Evolutionary conservation across 2,329 filamentous ascomycete genomes (phyloP).

Genomic region (Aspergillus fumigatiaffinis): DNA sequence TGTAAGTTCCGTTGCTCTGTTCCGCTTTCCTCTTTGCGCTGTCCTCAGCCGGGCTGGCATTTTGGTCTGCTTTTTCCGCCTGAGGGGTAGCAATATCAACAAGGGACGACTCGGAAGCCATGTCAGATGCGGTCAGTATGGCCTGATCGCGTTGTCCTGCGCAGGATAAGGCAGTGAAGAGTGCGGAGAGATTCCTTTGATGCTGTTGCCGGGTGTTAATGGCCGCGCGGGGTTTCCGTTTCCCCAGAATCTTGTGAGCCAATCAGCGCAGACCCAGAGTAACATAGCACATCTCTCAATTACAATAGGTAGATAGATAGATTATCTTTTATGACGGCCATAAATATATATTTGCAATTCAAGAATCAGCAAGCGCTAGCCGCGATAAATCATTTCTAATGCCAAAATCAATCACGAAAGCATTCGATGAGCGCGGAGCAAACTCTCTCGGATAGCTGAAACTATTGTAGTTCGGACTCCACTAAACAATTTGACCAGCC

Average conservation of each 20-base stretch:
- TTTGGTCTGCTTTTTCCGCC: conserved; percentile 20
- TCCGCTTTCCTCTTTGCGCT: conserved; percentile 42
- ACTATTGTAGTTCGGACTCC: conserved; percentile 11
- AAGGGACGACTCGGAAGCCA: conserved; percentile 35
- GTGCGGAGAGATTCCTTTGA: conserved; percentile 36
- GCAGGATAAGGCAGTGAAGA: conserved; percentile 14
- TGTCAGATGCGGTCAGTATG: conserved; percentile 9
- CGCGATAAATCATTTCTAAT: neutral
- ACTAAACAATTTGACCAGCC: conserved; percentile 7
- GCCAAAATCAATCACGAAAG: neutral
- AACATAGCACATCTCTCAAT: neutral
- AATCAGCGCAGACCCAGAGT: conserved; percentile 12
- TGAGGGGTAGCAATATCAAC: conserved; percentile 24
- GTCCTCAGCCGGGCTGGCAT: conserved; percentile 21
- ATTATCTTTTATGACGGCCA: neutral
- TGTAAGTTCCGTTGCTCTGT: conserved; percentile 44
- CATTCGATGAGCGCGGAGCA: neutral
- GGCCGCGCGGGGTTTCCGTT: conserved; percentile 26
- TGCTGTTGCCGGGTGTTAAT: neutral
- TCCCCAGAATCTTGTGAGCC: conserved; percentile 28
- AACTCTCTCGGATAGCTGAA: conserved; percentile 2
- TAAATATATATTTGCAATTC: neutral
- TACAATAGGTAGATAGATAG: neutral
- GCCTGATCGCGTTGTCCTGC: conserved; percentile 4
- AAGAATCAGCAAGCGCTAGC: neutral